Percentiles rank a stretch among this genome's conserved stretches.
phyloP scores from a whole-genome alignment of 2,329 filamentous ascomycete species.

The Hypomyces perniciosus region DNA sequence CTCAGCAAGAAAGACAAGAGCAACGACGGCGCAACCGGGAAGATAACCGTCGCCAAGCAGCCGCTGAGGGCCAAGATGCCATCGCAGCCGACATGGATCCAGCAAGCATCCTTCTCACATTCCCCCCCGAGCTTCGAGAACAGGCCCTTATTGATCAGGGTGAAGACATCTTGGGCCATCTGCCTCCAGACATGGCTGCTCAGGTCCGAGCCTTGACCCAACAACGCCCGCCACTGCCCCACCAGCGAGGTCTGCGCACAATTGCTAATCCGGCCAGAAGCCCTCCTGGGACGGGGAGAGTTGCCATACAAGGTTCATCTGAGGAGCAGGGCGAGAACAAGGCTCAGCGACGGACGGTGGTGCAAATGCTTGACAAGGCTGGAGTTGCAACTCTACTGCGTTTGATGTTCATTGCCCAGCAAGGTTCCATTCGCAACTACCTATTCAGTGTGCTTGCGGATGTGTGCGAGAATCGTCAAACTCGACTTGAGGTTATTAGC shows the following conservation, averaged over 20 bases:
- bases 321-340: conserved; percentile 52
- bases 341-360: conserved; percentile 69
- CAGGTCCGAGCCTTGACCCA: conserved; percentile 69
- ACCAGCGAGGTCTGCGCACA: conserved; percentile 25
- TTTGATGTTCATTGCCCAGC: conserved; percentile 96
- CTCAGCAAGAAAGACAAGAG: conserved; percentile 84
- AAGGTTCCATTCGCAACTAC: conserved; percentile 75
- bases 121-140: conserved; percentile 77
- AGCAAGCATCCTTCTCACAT: conserved; percentile 84
- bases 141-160: conserved; percentile 89
- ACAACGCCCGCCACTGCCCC: conserved; percentile 26
- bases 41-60: conserved; percentile 63
- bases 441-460: conserved; percentile 85
- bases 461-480: conserved; percentile 94
- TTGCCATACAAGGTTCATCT: conserved; percentile 17
- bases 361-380: conserved; percentile 95
- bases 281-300: conserved; percentile 21
- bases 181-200: conserved; percentile 79
- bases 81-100: conserved; percentile 74
- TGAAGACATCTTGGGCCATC: conserved; percentile 73
- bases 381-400: conserved; percentile 93
- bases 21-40: conserved; percentile 83
- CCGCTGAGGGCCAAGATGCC: conserved; percentile 47
- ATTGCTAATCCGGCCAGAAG: conserved; percentile 26
- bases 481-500: conserved; percentile 87